Conservation (phyloP, 2,329 filamentous ascomycete genomes). For the Microsporum canis region DNA sequence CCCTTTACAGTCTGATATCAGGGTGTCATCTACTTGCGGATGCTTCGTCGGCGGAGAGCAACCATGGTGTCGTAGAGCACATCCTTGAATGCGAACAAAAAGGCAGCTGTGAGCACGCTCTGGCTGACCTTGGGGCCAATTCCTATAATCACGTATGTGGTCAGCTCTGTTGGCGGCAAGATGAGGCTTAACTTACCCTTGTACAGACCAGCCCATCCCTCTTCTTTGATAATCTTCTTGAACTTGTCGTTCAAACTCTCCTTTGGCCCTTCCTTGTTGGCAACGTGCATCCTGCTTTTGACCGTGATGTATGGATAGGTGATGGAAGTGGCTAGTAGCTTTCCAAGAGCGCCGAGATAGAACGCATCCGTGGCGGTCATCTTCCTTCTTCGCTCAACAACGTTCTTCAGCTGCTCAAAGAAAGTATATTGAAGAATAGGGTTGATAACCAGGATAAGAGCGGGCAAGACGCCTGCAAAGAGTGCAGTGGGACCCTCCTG, state of each 20-base stretch:
- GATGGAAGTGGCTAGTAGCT: slow-evolving; percentile 83
- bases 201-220: slow-evolving; percentile 87
- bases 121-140: slow-evolving; percentile 95
- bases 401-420: slow-evolving; percentile 95
- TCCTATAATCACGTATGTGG: slow-evolving; percentile 42
- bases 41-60: slow-evolving; percentile 23
- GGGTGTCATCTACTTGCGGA: slow-evolving; percentile 21
- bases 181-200: slow-evolving; percentile 50
- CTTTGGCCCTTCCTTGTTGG: slow-evolving; percentile 60
- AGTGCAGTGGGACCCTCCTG: slow-evolving; percentile 77
- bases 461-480: slow-evolving; percentile 85
- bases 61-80: slow-evolving; percentile 61
- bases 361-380: slow-evolving; percentile 83
- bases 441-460: slow-evolving; percentile 90
- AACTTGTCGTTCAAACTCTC: slow-evolving; percentile 72
- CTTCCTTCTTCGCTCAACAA: slow-evolving; percentile 61
- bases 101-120: slow-evolving; percentile 89
- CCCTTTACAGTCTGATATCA: neutral
- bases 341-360: slow-evolving; percentile 81
- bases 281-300: slow-evolving; percentile 95
- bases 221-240: slow-evolving; percentile 67
- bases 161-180: neutral
- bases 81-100: slow-evolving; percentile 97
- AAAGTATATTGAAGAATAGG: slow-evolving; percentile 97
- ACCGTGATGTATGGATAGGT: slow-evolving; percentile 99